These are phyloP conservation scores for Bipolaris zeicola DNA, from an alignment of 2,329 filamentous ascomycete species.

Conservation along the genomic window DNA sequence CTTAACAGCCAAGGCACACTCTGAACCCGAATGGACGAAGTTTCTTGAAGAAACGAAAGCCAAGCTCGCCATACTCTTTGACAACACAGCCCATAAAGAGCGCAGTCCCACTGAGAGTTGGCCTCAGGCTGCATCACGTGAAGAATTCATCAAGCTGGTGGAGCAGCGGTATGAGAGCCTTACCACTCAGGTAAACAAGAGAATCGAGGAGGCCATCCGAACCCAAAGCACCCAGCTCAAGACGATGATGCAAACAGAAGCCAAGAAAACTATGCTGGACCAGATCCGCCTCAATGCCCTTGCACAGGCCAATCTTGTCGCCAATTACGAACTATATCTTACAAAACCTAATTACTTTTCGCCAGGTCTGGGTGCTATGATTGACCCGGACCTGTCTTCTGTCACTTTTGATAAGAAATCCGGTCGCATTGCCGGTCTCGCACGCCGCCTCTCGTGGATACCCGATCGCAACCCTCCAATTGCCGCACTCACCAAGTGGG, in stretches of 20 bases:
- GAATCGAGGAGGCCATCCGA: slow-evolving; percentile 27
- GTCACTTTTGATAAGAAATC: slow-evolving; percentile 45
- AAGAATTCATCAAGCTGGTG: slow-evolving; percentile 56
- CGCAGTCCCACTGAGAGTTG: slow-evolving; percentile 8
- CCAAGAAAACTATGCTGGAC: slow-evolving; percentile 42
- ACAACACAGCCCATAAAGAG: slow-evolving; percentile 10
- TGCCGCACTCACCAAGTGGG: slow-evolving; percentile 71
- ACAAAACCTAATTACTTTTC: slow-evolving; percentile 74
- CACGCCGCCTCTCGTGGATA: slow-evolving; percentile 22
- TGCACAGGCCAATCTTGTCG: slow-evolving; percentile 39
- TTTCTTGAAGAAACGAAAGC: slow-evolving; percentile 60
- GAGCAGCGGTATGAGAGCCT: slow-evolving; percentile 29
- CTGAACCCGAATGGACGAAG: slow-evolving; percentile 55
- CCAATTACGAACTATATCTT: slow-evolving; percentile 41
- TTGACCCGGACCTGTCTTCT: slow-evolving; percentile 67
- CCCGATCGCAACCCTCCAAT: slow-evolving; percentile 49
- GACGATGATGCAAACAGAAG: slow-evolving; percentile 24
- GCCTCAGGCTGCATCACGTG: slow-evolving; percentile 49
- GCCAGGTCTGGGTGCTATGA: slow-evolving; percentile 65
- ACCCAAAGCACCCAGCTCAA: slow-evolving; percentile 25
- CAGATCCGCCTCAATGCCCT: slow-evolving; percentile 38
- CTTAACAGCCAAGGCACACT: slow-evolving; percentile 60
- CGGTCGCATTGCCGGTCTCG: slow-evolving; percentile 6
- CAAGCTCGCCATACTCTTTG: slow-evolving; percentile 38
- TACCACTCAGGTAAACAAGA: slow-evolving; percentile 30